Conservation (phyloP, 805 yeast species). For the Hanseniaspora pseudoguilliermondii region DNA sequence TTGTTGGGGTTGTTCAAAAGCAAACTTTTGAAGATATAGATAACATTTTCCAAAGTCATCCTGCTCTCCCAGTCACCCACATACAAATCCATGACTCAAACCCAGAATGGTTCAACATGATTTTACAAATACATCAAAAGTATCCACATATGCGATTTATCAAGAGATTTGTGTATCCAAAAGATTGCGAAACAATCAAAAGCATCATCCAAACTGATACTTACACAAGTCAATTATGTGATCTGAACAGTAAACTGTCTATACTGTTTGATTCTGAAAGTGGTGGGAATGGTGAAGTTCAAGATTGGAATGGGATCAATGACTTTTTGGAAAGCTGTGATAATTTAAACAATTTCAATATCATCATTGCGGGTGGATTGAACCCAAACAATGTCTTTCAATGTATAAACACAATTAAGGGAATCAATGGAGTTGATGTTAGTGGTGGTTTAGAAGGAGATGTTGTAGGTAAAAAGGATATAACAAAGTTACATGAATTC, state of each 20-base stretch:
- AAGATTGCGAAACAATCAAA: constrained; percentile 28
- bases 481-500: constrained; percentile 46
- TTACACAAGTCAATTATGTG: constrained; percentile 11
- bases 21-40: constrained; percentile 57
- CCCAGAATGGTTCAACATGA: constrained; percentile 26
- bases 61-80: constrained; percentile 47
- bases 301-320: constrained; percentile 47
- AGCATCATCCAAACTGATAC: constrained; percentile 27
- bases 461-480: constrained; percentile 53
- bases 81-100: constrained; percentile 84
- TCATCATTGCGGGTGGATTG: constrained; percentile 81
- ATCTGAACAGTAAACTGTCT: constrained; percentile 31
- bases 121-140: constrained; percentile 22
- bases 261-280: constrained; percentile 73
- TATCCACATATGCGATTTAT: constrained; percentile 34
- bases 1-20: constrained; percentile 86
- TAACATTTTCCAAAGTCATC: constrained; percentile 19
- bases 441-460: constrained; percentile 83
- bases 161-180: constrained; percentile 52
- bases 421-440: constrained; percentile 84
- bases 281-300: constrained; percentile 82
- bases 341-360: constrained; percentile 23
- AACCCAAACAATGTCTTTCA: constrained; percentile 54
- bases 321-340: constrained; percentile 24
- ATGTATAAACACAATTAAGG: constrained; percentile 36